Evolutionary conservation across 2,329 filamentous ascomycete genomes (phyloP).

Genomic region (Sclerotiophoma versabilis): DNA sequence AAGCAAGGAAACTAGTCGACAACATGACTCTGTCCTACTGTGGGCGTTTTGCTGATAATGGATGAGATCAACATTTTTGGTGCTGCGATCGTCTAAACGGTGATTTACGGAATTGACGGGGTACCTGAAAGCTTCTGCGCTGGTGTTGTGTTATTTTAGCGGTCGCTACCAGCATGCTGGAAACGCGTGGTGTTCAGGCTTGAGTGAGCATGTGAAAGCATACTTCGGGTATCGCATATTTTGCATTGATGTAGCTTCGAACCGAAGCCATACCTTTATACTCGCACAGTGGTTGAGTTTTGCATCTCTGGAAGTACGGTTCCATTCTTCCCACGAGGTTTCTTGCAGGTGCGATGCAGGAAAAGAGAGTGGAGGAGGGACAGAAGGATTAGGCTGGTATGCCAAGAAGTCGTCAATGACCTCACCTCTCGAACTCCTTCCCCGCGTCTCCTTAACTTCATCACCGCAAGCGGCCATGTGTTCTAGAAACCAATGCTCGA

Average conservation of each 20-base stretch:
- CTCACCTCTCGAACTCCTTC: not conserved
- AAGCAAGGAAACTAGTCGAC: no score
- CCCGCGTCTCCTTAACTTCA: constrained; percentile 4
- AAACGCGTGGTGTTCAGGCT: not conserved
- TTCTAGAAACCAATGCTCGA: not conserved
- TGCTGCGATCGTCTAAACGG: not conserved
- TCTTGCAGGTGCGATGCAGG: no score
- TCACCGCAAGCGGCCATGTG: constrained; percentile 2
- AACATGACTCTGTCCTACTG: no score
- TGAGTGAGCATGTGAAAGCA: not conserved
- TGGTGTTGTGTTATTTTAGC: not conserved
- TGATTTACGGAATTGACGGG: not conserved
- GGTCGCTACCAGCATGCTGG: not conserved
- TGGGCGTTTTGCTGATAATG: no score
- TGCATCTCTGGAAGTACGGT: no score
- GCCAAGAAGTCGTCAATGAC: not conserved
- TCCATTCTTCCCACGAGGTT: no score
- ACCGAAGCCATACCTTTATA: no score
- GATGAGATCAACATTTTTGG: no score
- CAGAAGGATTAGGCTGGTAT: constrained; percentile 5
- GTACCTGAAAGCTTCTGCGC: not conserved
- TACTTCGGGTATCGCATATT: not conserved
- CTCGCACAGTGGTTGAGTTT: no score
- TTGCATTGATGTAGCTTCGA: not conserved
- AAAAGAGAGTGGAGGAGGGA: not conserved